Evolutionary conservation across 2,329 filamentous ascomycete species (phyloP), one percentile per base, ranked within the genome.

Genomic region (Cercospora beticola): DNA sequence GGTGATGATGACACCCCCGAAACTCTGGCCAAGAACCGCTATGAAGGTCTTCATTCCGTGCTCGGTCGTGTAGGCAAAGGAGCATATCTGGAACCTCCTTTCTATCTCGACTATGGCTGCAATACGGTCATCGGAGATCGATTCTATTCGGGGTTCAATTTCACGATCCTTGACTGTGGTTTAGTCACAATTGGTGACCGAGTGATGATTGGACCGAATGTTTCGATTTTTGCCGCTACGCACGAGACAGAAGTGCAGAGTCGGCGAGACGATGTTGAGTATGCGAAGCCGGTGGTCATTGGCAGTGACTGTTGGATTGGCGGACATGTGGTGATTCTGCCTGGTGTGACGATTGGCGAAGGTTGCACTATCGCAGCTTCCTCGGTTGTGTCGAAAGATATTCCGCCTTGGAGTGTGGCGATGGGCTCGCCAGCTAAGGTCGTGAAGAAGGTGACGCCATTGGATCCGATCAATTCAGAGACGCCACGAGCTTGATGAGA

Each of bases 101-200:
- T 91, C 66, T 82, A 81, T 46, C 82, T 90, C 36, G 89, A 91
- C 75, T 90, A 91, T 68, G 89, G 89, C 1, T 87, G 86, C 76
- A 91, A 91, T 73, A 85, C 90, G 70, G 83, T 80, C 5, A 81
- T 90, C 0, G 89, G 89, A 7, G 81, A 86, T 52, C 81, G 84
- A n/a, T 89, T 89, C 75, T 92, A 90, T 73, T 83, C 87, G 56
- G 89, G 88, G 72, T 88, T 87, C 76, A 86, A 86, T 59, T 69
- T 84, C 4, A 83, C 83, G 0, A 83, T 87, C 30, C 76, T 87
- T 9, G 85, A 87, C 72, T 86, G 83, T 33, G 82, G 81, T 4
- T 75, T 86, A 0, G 82, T 87, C 4, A 84, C 80, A 0, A 85
- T 87, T 33, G 86, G 86, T 0, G 81, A 86, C 21, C 75, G 83